Base-by-base conservation (phyloP, 2,329 filamentous ascomycete genomes). In the Aspergillus pseudonomiae region DNA sequence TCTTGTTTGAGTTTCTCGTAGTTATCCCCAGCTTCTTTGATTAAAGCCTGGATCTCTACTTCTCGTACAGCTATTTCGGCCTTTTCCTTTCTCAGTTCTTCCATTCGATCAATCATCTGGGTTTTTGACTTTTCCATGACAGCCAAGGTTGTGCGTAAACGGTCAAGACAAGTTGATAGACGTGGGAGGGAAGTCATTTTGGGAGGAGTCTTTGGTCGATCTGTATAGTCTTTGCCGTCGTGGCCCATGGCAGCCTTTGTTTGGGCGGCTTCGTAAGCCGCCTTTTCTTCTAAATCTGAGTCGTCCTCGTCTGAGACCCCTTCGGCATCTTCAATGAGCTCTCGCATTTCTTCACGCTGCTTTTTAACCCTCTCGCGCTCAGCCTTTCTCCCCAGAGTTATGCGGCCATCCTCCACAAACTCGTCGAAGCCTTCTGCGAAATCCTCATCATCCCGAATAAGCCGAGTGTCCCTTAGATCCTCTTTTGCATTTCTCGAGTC, bases 381-480 rank as follows among this genome's bases (percentile, higher is more conserved):
- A 0, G 93, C 93, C 65, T 91, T 91, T 65, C 85, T 88, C 39
- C 93, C 92, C 0, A 97, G 83, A 1, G 91, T 87, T 11, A 97
- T 86, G 9, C 88, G 87, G 10, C 91, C 93, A 73, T 97, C 92
- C 46, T 95, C 91, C 10, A 95, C 92, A 71, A 92, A 97, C 60
- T 94, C 90, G 64, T 98, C 94, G 70, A 96, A 98, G 0, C 93
- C 94, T 79, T 98, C 95, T 43, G 91, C 92, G 0, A 97, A 85
- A 72, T 98, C 93, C 74, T 98, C 94, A 70, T 98, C 94, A 39
- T 97, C 93, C 48, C 85, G 86, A 6, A 93, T 86, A 2, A 98
- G 84, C 1, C 94, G 86, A 6, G 90, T 91, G 65, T 93, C 86
- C 39, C 87, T 85, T 67, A 90, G 88, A 70, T 89, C 87, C 67